Conservation (phyloP, 2,329 filamentous ascomycete species). For the Beauveria brongniartii region DNA sequence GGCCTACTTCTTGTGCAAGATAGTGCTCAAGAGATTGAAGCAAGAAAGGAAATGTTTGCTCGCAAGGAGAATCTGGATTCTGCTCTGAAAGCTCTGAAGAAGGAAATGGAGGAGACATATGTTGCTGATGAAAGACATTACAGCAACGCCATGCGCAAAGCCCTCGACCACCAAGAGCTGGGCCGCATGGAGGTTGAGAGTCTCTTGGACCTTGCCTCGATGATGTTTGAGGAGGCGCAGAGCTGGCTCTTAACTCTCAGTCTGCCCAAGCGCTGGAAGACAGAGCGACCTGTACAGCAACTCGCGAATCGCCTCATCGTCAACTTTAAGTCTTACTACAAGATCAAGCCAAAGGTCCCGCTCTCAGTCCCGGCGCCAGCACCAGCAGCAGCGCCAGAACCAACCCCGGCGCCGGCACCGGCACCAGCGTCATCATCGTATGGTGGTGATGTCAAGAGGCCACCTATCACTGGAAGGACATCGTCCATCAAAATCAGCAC, state of each 20-base stretch:
- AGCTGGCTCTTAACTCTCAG: constrained; percentile 34
- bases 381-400: constrained; percentile 18
- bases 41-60: constrained; percentile 53
- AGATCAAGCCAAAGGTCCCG: constrained; percentile 3
- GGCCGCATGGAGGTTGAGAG: constrained; percentile 34
- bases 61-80: constrained; percentile 55
- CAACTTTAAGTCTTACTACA: constrained; percentile 22
- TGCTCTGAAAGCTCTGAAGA: constrained; percentile 38
- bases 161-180: constrained; percentile 30
- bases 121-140: constrained; percentile 29
- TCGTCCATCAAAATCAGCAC: constrained; percentile 33
- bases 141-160: constrained; percentile 35
- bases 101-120: constrained; percentile 37
- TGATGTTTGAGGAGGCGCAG: constrained; percentile 38
- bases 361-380: constrained; percentile 32
- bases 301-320: constrained; percentile 26
- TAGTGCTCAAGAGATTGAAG: constrained; percentile 44
- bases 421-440: constrained; percentile 10
- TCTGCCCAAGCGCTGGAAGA: constrained; percentile 34
- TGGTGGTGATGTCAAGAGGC: constrained; percentile 21
- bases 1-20: constrained; percentile 35
- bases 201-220: constrained; percentile 35
- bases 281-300: constrained; percentile 27
- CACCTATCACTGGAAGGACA: constrained; percentile 21
- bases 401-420: constrained; percentile 30